Percentiles rank a stretch among this genome's conserved stretches.
Conservation (phyloP, 2,329 filamentous ascomycete genomes). For the Xylariaceae sp. region DNA sequence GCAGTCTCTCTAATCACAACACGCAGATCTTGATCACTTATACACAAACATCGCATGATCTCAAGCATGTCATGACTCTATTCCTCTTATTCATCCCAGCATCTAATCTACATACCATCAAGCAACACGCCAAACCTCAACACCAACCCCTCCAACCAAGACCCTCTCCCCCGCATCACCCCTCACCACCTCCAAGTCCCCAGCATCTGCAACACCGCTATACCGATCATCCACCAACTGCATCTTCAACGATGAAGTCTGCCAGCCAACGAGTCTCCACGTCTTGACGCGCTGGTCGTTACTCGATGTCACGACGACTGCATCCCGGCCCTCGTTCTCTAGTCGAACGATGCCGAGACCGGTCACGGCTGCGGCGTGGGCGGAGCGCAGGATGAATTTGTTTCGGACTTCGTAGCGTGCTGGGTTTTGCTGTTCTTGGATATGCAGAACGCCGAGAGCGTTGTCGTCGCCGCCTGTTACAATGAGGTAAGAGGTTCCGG, state of each 20-base stretch:
- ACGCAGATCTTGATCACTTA: not conserved
- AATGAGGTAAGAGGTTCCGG: slow-evolving; percentile 43
- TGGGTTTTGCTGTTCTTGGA: slow-evolving; percentile 2
- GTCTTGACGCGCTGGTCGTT: slow-evolving; percentile 58
- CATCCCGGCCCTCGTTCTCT: slow-evolving; percentile 17
- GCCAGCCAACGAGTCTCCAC: slow-evolving; percentile 39
- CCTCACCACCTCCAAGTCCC: slow-evolving; percentile 42
- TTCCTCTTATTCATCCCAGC: not conserved
- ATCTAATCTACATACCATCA: not conserved
- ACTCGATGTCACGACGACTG: slow-evolving; percentile 42
- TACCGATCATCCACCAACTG: slow-evolving; percentile 45
- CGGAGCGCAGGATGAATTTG: slow-evolving; percentile 43
- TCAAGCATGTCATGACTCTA: not conserved
- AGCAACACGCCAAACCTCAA: slow-evolving; percentile 25
- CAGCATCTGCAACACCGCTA: slow-evolving; percentile 57
- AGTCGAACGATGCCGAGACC: slow-evolving; percentile 40
- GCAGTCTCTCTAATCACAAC: no score
- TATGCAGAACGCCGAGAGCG: slow-evolving; percentile 49
- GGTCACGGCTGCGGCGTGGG: slow-evolving; percentile 70
- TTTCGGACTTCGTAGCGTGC: slow-evolving; percentile 16
- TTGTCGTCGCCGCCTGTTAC: slow-evolving; percentile 87
- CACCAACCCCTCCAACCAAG: slow-evolving; percentile 27
- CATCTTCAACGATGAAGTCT: slow-evolving; percentile 27
- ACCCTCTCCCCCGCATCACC: slow-evolving; percentile 13
- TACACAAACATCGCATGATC: not conserved